Percentiles rank a stretch among this genome's conserved stretches.
Conservation (phyloP, 768 basidiomycete genomes). For the Lyophyllum decastes region DNA sequence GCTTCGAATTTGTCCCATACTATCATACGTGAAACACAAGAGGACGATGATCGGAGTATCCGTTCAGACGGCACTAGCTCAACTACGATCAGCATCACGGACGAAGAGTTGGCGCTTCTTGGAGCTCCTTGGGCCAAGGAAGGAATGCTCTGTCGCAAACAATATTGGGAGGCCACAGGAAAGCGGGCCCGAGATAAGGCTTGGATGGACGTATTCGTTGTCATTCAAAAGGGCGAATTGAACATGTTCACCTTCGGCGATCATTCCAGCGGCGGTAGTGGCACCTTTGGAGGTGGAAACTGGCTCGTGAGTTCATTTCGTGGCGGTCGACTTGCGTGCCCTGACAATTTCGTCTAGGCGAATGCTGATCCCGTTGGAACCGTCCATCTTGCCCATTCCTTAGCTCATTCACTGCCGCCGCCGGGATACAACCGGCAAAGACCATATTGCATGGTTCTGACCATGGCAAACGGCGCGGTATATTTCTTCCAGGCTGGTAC, state of each 20-base stretch:
- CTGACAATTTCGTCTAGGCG: conserved; percentile 47
- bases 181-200: conserved; percentile 86
- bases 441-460: conserved; percentile 94
- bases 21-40: conserved; percentile 93
- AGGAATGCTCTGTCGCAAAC: conserved; percentile 92
- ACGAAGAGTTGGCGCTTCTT: conserved; percentile 92
- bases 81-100: conserved; percentile 83
- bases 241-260: conserved; percentile 96
- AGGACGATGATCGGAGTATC: conserved; percentile 79
- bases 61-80: conserved; percentile 65
- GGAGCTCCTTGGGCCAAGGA: conserved; percentile 99
- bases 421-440: conserved; percentile 91
- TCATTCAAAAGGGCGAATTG: conserved; percentile 92
- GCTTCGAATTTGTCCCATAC: conserved; percentile 95
- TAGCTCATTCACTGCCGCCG: conserved; percentile 85
- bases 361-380: conserved; percentile 87
- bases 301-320: conserved; percentile 83
- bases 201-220: conserved; percentile 96
- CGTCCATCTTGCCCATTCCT: conserved; percentile 81
- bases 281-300: conserved; percentile 91
- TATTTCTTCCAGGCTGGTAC: conserved; percentile 99
- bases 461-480: conserved; percentile 85
- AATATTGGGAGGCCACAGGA: conserved; percentile 86
- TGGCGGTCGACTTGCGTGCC: not conserved
- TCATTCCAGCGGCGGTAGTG: conserved; percentile 56